Evolutionary conservation across 2,329 filamentous ascomycete species (phyloP).

Genomic region (Scedosporium dehoogii): DNA sequence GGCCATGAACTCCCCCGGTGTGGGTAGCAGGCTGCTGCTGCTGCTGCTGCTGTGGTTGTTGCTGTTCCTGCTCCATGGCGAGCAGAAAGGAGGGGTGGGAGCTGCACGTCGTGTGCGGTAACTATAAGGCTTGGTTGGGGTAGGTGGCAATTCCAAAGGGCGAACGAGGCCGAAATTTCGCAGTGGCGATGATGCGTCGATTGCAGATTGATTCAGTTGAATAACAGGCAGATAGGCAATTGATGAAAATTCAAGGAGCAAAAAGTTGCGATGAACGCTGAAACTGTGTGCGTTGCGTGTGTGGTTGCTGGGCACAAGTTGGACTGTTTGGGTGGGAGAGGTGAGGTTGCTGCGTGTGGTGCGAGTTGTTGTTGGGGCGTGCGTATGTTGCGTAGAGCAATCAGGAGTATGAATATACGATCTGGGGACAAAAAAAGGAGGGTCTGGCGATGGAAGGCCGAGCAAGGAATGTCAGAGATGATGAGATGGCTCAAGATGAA

Average conservation of each 20-base stretch:
- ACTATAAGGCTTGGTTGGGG: neutral
- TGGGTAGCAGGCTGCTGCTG: slow-evolving; percentile 33
- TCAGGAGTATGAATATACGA: neutral
- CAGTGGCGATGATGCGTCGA: neutral
- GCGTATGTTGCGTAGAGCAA: neutral
- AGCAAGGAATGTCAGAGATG: slow-evolving; percentile 27
- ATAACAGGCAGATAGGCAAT: neutral
- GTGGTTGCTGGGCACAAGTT: neutral
- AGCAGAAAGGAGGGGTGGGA: slow-evolving; percentile 25
- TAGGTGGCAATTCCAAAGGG: neutral
- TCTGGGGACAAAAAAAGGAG: slow-evolving; percentile 21
- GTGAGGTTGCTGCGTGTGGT: neutral
- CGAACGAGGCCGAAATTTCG: slow-evolving; percentile 3
- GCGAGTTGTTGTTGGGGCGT: neutral
- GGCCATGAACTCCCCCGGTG: slow-evolving; percentile 55
- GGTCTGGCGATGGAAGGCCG: slow-evolving; percentile 17
- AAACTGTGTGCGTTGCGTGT: neutral
- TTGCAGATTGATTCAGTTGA: neutral
- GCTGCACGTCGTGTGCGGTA: slow-evolving; percentile 35
- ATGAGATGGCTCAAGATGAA: slow-evolving; percentile 12
- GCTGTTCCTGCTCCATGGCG: slow-evolving; percentile 46
- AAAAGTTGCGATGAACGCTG: neutral
- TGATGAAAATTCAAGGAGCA: neutral
- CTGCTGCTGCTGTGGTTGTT: slow-evolving; percentile 38
- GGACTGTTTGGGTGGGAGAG: neutral